Base-by-base conservation (phyloP, 345 rosid genomes). In the Bruguiera sexangula region DNA sequence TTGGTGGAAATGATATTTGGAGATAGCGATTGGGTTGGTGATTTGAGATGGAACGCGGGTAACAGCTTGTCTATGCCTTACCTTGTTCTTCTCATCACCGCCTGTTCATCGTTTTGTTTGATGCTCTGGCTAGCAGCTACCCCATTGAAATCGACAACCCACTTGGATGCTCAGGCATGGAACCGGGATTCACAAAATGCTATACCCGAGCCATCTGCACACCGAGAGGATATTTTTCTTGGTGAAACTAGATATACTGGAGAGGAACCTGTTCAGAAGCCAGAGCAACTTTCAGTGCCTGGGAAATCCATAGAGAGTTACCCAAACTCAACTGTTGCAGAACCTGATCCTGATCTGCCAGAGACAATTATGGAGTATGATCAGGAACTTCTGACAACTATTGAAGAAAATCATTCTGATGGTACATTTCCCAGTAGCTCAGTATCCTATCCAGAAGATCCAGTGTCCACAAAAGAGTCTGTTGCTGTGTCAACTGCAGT, bases 41-140 rank as follows among this genome's bases (percentile, higher is more conserved):
- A 86, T 85, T 82, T 96, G 84, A 82, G 88, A 79, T 89, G 92
- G 94, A 87, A 76, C 69, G 69, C 77, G 10, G 87, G 88, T 36
- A 71, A 76, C 69, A 78, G 85, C 72, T 74, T 81, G 32, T 82
- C 97, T 19, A 34, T 79, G 29, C 82, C 87, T 50, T 92, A 84
- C 75, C 70, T 79, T 56, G 69, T 81, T 59, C 87, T 92, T 80
- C 89, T 89, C 60, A 68, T 82, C 59, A 82, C 86, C 32, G 86
- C 89, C 77, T 83, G 79, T 82, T 82, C 85, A 9, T 85, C 98
- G 57, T 80, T 90, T 60, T 83, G 86, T 79, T 61, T 92, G 85
- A 90, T 85, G 91, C 90, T 96, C 31, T 90, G 98, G 99, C 83
- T 96, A 56, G 87, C 84, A 39, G 92, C 96, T 19, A 92, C 92